Conservation (phyloP, 805 yeast species). For the Starmerella stigmatis region DNA sequence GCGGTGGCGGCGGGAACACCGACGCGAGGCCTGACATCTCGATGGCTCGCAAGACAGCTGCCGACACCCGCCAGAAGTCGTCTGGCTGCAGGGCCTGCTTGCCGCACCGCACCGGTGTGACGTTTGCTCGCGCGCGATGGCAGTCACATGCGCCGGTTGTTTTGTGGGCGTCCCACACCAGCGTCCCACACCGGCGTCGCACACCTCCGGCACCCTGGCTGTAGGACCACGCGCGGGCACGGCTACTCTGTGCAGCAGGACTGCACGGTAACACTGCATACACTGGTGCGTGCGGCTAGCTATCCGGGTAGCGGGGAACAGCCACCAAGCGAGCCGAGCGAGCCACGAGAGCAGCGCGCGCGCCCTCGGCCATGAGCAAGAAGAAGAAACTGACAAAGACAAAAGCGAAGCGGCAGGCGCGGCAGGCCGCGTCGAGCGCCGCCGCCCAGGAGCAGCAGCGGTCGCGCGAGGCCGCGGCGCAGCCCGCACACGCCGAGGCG, state of each 20-base stretch:
- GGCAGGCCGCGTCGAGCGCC: neutral
- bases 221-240: too few relatives aligned
- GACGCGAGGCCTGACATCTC: slow-evolving; percentile 41
- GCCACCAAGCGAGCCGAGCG: too few relatives aligned
- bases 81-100: too few relatives aligned
- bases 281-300: too few relatives aligned
- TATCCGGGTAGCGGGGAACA: too few relatives aligned
- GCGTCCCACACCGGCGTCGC: neutral
- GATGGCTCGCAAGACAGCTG: neutral
- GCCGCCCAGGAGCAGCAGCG: neutral
- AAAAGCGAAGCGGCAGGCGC: slow-evolving; percentile 2
- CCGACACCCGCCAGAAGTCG: too few relatives aligned
- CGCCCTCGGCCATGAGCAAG: slow-evolving; percentile 8
- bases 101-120: too few relatives aligned
- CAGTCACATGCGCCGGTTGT: neutral
- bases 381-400: slow-evolving; percentile 8
- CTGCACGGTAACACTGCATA: too few relatives aligned
- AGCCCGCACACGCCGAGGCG: neutral
- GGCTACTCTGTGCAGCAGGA: too few relatives aligned
- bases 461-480: neutral
- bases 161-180: neutral
- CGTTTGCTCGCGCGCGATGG: neutral
- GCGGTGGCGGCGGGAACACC: slow-evolving; percentile 92
- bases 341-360: too few relatives aligned
- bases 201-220: too few relatives aligned